Evolutionary conservation across 148 eudicot genomes (phyloP), one percentile per base, ranked within the genome.

Genomic region (Simmondsia chinensis): DNA sequence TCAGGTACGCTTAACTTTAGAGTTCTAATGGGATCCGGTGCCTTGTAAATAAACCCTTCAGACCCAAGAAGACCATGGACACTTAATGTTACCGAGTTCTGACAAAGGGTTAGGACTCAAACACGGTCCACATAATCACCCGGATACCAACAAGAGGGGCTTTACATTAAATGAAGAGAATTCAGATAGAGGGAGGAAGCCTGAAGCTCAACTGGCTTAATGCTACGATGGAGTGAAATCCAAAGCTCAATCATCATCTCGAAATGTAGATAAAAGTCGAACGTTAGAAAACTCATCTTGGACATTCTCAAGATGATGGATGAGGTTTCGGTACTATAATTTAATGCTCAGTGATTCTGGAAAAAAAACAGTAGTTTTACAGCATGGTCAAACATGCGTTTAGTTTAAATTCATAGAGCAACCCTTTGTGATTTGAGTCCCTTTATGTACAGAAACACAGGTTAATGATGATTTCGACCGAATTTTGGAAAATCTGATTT

Each of bases 221-320:
- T 65, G 48, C 43, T 32, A 69, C 23, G 81, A 83, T 27, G 53
- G 68, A 55, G 53, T 68, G 27, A 83, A 74, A 49, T 72, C 78
- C 2, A 91, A 75, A 36, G 68, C 66, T 67, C 54, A 62, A 36
- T 39, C 69, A 14, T 59, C 75, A 42, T 61, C 68, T 6, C 61
- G 18, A n/a, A 61, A 45, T 17, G 54, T 20, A 31, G 73, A 76
- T 8, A 79, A 80, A 60, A 68, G 61, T 60, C 66, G 58, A 51
- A 43, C 46, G 45, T 56, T 62, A 39, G 71, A 69, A 9, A 53
- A 16, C 32, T 25, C 60, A 59, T 48, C 60, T 55, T 66, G 82
- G 55, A 72, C 62, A 39, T 31, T 49, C 20, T 71, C 76, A 50
- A 67, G 80, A 66, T 74, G 75, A 77, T 69, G n/a, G n/a, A n/a